Conservation (phyloP, 2,329 filamentous ascomycete genomes). For the Tolypocladium amazonense region DNA sequence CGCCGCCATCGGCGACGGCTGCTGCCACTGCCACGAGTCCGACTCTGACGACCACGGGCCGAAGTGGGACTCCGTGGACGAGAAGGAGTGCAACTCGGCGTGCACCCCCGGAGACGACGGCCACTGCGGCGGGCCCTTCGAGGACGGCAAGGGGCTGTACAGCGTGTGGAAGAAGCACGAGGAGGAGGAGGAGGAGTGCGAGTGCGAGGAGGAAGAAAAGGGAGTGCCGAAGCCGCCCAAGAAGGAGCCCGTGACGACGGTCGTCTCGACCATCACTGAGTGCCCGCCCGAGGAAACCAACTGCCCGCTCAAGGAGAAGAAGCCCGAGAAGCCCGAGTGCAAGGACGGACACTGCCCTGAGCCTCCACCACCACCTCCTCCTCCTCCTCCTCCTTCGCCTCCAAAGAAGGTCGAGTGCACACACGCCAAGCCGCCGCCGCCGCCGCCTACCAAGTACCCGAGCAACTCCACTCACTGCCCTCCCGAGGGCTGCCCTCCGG, state of each 20-base stretch:
- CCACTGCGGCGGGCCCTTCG: constrained; percentile 12
- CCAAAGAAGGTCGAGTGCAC: background rate
- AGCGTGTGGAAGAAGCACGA: constrained; percentile 5
- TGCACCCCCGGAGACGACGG: constrained; percentile 13
- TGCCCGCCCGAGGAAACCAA: constrained; percentile 44
- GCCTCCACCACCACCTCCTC: background rate
- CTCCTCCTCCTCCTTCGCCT: background rate
- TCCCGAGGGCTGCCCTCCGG: background rate
- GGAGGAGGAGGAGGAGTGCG: background rate
- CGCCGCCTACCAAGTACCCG: background rate
- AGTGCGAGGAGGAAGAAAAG: background rate
- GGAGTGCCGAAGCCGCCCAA: background rate
- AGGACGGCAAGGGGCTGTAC: constrained; percentile 4
- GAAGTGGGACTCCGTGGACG: constrained; percentile 8
- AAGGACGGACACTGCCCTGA: background rate
- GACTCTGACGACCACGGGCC: constrained; percentile 1
- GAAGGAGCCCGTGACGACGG: background rate
- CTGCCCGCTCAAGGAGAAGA: constrained; percentile 28
- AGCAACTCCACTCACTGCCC: background rate
- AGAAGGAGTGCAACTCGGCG: constrained; percentile 8
- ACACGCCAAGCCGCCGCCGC: background rate
- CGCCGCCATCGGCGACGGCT: constrained; percentile 11
- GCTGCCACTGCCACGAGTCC: constrained; percentile 13
- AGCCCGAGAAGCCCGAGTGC: background rate
- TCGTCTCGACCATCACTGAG: constrained; percentile 14